These are phyloP conservation scores for Proliferodiscus dingleyae DNA, from an alignment of 2,329 filamentous ascomycete species.

Conservation along the genomic window DNA sequence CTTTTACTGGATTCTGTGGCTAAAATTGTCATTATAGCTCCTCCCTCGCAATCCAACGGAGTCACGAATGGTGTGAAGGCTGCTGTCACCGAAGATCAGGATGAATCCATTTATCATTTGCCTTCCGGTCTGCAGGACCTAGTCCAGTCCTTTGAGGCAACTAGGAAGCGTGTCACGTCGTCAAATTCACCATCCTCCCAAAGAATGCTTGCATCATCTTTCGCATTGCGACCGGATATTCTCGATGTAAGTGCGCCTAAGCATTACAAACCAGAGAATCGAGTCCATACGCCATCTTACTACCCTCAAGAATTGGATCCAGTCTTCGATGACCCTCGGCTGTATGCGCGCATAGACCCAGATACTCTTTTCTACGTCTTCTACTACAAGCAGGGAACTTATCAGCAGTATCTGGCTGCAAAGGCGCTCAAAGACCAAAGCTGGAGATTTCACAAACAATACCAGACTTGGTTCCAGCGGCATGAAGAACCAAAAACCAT, in stretches of 20 bases:
- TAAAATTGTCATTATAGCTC: conserved; percentile 19
- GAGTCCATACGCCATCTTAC: conserved; percentile 71
- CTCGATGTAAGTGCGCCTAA: conserved; percentile 77
- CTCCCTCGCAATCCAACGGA: conserved; percentile 44
- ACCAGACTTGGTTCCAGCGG: conserved; percentile 98
- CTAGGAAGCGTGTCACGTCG: conserved; percentile 58
- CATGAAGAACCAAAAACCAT: conserved; percentile 98
- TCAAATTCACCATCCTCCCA: conserved; percentile 58
- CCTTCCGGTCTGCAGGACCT: conserved; percentile 85
- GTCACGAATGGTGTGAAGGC: conserved; percentile 47
- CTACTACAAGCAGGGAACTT: conserved; percentile 95
- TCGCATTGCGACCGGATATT: conserved; percentile 65
- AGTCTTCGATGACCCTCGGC: conserved; percentile 83
- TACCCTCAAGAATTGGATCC: conserved; percentile 90
- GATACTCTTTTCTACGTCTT: conserved; percentile 98
- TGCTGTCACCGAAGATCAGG: conserved; percentile 38
- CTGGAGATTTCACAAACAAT: conserved; percentile 99
- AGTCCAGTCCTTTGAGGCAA: conserved; percentile 82
- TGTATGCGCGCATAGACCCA: conserved; percentile 87
- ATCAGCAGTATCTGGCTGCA: conserved; percentile 91
- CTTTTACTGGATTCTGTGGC: conserved; percentile 3
- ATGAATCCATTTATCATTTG: conserved; percentile 89
- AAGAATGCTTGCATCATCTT: conserved; percentile 70
- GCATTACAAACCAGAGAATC: conserved; percentile 78
- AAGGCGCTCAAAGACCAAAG: conserved; percentile 98